Evolutionary conservation across 108 stramenopile species (phyloP).

Genomic region (Mayamaea pseudoterrestris): DNA sequence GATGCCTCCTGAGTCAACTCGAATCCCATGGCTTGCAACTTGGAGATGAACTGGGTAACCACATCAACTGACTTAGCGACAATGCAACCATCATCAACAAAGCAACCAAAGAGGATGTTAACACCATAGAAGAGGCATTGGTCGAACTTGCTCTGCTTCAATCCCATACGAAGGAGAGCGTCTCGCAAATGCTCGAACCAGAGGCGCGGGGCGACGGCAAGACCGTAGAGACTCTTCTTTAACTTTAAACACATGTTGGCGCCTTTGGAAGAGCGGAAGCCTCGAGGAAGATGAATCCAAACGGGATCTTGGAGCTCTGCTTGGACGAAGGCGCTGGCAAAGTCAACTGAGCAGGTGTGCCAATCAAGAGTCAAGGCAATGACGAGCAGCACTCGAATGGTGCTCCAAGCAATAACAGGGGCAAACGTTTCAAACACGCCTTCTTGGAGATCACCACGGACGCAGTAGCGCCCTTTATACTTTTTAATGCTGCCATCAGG

Average conservation of each 20-base stretch:
- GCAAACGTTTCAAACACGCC: slow-evolving; percentile 24
- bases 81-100: slow-evolving; percentile 26
- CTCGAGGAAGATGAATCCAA: slow-evolving; percentile 14
- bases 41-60: not conserved
- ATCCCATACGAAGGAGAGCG: slow-evolving; percentile 3
- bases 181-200: slow-evolving; percentile 15
- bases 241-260: not conserved
- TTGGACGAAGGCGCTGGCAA: slow-evolving; percentile 17
- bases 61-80: not conserved
- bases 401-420: slow-evolving; percentile 32
- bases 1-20: slow-evolving; percentile 14
- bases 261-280: slow-evolving; percentile 1
- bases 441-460: slow-evolving; percentile 27
- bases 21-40: slow-evolving; percentile 2
- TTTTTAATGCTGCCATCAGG: slow-evolving; percentile 33
- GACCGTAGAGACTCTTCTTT: slow-evolving; percentile 8
- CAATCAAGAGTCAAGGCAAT: slow-evolving; percentile 3
- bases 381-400: slow-evolving; percentile 13
- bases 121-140: slow-evolving; percentile 26
- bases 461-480: slow-evolving; percentile 34
- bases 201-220: slow-evolving; percentile 11
- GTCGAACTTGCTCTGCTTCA: slow-evolving; percentile 14
- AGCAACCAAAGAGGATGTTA: slow-evolving; percentile 16
- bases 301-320: slow-evolving; percentile 8
- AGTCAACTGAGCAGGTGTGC: slow-evolving; percentile 4